Base-by-base conservation (phyloP, 306 rosid species). In the Cicer arietinum region DNA sequence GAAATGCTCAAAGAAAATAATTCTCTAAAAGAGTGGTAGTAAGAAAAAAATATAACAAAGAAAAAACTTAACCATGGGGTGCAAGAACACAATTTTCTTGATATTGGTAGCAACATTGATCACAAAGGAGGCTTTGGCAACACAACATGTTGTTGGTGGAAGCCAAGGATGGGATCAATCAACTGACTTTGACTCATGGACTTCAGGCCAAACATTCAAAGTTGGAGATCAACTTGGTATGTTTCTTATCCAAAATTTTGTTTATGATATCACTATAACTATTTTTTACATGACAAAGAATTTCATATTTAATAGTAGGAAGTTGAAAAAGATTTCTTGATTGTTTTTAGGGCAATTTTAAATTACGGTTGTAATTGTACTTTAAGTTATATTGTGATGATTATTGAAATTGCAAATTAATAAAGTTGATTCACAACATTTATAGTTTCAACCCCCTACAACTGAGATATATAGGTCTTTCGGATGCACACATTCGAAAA, bases 141-240 rank as follows among this genome's bases (percentile, higher is more conserved):
- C 82, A 10, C 89, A 90, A 51, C 87, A 83, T 77, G 75, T 22
- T 48, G 98, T 94, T 81, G 98, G 98, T 8, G 98, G 97, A 76
- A 86, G 79, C 81, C 92, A 91, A 84, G 98, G 98, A 7, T 94
- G 98, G 98, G 90, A 89, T 59, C 72, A 71, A 75, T 88, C 98
- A 77, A 87, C 87, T 30, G 90, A 94, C 62, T 86, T 90, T 11
- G 79, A 87, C 17, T 73, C 98, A 6, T 91, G 97, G 98, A 68
- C 60, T 73, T 86, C 93, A 47, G 83, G 80, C 42, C 83, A 90
- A 70, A 90, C 86, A 76, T 94, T 94, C 80, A 91, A 86, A 66
- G 93, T 87, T 52, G 93, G 94, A 44, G 98, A 94, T 78, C 84
- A 88, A 87, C 96, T 94, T 46, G 96, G 98, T 94, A 88, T 6